phyloP scores from a whole-genome alignment of 495 filamentous ascomycete genomes.

The Patellaria atrata region DNA sequence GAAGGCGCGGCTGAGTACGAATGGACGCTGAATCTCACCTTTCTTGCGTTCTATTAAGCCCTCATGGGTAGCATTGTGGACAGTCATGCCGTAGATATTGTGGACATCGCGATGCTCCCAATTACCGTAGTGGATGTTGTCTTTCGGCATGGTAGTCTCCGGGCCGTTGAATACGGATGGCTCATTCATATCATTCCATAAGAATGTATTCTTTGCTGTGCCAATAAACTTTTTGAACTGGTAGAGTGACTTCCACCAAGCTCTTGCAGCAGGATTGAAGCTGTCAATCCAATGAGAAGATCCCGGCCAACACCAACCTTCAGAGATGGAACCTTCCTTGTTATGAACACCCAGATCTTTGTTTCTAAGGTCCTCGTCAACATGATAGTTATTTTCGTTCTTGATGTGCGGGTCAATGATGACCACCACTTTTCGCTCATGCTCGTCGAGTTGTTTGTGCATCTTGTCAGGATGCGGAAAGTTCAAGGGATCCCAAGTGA shows the following conservation, averaged over 20 bases:
- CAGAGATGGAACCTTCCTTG: constrained; percentile 78
- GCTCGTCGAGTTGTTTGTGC: constrained; percentile 68
- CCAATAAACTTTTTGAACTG: constrained; percentile 76
- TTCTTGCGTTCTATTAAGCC: constrained; percentile 67
- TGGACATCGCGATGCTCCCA: constrained; percentile 98
- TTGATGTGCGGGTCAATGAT: constrained; percentile 98
- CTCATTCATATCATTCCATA: constrained; percentile 99
- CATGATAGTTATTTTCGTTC: constrained; percentile 61
- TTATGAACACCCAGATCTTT: constrained; percentile 72
- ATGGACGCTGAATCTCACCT: constrained; percentile 66
- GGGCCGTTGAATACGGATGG: constrained; percentile 97
- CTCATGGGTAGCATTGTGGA: constrained; percentile 83
- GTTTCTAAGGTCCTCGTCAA: constrained; percentile 67
- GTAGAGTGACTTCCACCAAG: constrained; percentile 84
- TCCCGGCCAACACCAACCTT: constrained; percentile 97
- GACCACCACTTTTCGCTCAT: constrained; percentile 77
- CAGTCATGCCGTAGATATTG: constrained; percentile 86
- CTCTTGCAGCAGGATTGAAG: constrained; percentile 73
- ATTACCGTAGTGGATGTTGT: constrained; percentile 77
- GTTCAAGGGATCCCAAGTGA: constrained; percentile 81
- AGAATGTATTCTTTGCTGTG: constrained; percentile 65
- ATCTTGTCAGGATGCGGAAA: constrained; percentile 79
- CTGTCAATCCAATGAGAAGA: constrained; percentile 90
- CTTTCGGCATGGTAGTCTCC: constrained; percentile 94
- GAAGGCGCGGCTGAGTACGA: constrained; percentile 85